Conservation (phyloP, 2,329 filamentous ascomycete genomes). For the Colletotrichum tropicale region DNA sequence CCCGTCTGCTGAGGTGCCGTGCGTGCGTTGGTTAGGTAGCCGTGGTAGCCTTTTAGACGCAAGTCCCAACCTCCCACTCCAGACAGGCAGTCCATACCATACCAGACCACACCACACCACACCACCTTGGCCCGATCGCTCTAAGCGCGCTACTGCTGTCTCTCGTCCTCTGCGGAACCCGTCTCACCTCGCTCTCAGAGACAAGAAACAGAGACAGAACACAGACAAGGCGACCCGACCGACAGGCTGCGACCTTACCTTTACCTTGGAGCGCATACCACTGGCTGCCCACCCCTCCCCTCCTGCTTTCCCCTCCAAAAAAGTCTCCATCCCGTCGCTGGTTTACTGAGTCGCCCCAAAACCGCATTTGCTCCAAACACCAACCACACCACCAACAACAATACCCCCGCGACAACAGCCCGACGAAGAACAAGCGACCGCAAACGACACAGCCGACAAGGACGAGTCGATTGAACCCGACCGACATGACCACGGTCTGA, state of each 20-base stretch:
- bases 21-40: neutral
- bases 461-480: neutral
- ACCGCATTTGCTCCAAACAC: neutral
- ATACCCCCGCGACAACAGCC: neutral
- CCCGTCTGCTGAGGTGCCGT: neutral
- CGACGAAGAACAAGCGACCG: neutral
- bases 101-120: neutral
- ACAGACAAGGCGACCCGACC: neutral
- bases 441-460: neutral
- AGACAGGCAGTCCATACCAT: too few species aligned
- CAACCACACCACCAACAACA: neutral
- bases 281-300: neutral
- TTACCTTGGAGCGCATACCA: neutral
- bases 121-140: neutral
- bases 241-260: neutral
- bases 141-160: conserved; percentile 6
- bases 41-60: neutral
- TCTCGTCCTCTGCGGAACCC: neutral
- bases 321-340: neutral
- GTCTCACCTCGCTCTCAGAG: neutral
- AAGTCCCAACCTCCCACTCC: neutral
- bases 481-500: conserved; percentile 12
- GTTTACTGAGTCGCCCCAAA: neutral
- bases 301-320: neutral
- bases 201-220: neutral